A percentile compares a stretch with the other conserved stretches of the same genome.
phyloP scores from a whole-genome alignment of 768 basidiomycete species.

The Mrakia blollopis region DNA sequence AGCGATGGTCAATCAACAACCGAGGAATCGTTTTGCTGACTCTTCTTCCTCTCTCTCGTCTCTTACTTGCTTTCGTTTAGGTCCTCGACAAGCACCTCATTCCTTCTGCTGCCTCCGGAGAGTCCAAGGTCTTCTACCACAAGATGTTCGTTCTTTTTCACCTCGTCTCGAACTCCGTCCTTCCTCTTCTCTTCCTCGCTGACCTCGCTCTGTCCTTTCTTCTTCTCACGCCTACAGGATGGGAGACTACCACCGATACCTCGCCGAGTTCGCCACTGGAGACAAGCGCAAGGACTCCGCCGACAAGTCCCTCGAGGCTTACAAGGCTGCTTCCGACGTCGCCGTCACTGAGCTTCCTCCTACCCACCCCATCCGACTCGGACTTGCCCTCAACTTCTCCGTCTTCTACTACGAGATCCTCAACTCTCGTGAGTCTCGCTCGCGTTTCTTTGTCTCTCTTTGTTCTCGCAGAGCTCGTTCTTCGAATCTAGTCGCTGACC shows the following conservation, averaged over 20 bases:
- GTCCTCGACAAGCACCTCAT: constrained; percentile 88
- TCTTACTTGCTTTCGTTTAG: background rate
- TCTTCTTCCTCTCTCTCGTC: background rate
- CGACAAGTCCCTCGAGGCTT: constrained; percentile 83
- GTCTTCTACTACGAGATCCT: constrained; percentile 66
- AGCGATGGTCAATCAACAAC: too few species aligned
- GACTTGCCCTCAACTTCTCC: constrained; percentile 97
- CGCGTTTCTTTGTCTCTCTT: background rate
- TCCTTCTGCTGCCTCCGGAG: constrained; percentile 90
- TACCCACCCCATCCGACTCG: constrained; percentile 96
- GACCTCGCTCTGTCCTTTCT: background rate
- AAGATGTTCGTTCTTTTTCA: constrained; percentile 69
- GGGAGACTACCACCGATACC: constrained; percentile 99
- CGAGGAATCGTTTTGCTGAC: background rate
- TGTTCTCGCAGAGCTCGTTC: background rate
- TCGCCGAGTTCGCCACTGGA: constrained; percentile 96
- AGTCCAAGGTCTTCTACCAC: constrained; percentile 99
- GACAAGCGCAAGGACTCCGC: constrained; percentile 96
- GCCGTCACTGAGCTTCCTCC: constrained; percentile 83
- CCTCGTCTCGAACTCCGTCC: constrained; percentile 13
- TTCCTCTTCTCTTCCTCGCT: background rate
- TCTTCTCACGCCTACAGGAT: constrained; percentile 56
- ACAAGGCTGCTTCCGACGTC: constrained; percentile 97
- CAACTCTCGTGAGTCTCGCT: constrained; percentile 31
- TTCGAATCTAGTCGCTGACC: background rate